phyloP scores from a whole-genome alignment of 139 green algal genomes.

The Monoraphidium neglectum region DNA sequence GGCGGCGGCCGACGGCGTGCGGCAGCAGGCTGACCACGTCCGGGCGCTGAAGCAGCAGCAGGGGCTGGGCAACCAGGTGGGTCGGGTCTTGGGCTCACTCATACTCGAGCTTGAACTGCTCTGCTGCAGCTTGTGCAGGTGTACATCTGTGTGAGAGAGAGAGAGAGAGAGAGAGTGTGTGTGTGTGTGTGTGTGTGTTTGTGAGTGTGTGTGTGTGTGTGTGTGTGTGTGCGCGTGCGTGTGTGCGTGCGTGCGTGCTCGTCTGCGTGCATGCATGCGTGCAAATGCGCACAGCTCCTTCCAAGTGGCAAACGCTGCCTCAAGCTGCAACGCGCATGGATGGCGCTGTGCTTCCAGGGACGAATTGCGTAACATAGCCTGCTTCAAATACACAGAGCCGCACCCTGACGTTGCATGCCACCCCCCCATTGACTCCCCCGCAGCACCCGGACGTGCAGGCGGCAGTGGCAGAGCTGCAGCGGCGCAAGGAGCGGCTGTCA shows the following conservation, averaged over 20 bases:
- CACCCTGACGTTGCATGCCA: too few species aligned
- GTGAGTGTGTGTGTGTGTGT: too few species aligned
- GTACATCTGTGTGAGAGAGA: too few species aligned
- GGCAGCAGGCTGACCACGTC: conserved; percentile 19
- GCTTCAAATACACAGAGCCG: neutral
- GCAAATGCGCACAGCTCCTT: too few species aligned
- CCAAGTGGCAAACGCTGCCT: neutral
- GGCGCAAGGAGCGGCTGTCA: conserved; percentile 19
- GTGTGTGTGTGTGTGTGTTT: too few species aligned
- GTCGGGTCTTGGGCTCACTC: neutral
- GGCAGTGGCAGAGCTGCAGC: conserved; percentile 18
- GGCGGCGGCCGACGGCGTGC: conserved; percentile 10
- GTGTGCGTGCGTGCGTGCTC: conserved; percentile 4
- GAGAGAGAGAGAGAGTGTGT: too few species aligned
- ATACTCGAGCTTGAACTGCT: neutral
- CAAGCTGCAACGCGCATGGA: neutral
- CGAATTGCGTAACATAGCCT: neutral
- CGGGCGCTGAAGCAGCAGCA: conserved; percentile 7
- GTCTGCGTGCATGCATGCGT: neutral
- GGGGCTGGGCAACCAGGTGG: conserved; percentile 24
- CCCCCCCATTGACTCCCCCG: neutral
- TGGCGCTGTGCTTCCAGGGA: neutral
- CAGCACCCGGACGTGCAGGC: conserved; percentile 20
- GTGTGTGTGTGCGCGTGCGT: too few species aligned
- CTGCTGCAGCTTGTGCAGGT: neutral